Evolutionary conservation across 306 rosid species (phyloP).

Genomic region (Vicia sativa): DNA sequence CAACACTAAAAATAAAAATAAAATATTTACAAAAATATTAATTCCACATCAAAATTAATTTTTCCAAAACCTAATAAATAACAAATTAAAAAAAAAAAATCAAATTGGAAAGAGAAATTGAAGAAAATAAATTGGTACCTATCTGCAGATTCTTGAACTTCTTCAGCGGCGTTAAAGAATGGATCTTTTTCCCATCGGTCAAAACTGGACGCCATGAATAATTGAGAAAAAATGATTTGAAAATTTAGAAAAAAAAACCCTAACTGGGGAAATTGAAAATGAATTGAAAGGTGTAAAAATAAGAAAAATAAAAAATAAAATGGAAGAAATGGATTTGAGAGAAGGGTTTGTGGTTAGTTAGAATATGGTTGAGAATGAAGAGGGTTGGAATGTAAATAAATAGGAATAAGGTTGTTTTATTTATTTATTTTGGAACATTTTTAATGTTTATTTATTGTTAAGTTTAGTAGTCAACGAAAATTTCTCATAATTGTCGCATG

Average conservation of each 20-base stretch:
- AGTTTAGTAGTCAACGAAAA: constrained; percentile 34
- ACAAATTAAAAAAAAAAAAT: constrained; percentile 18
- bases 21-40: neutral
- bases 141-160: constrained; percentile 96
- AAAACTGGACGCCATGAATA: constrained; percentile 81
- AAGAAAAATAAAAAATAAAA: neutral
- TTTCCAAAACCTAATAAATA: neutral
- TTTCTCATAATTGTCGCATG: constrained; percentile 11
- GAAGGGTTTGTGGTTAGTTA: constrained; percentile 10
- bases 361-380: constrained; percentile 25
- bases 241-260: neutral
- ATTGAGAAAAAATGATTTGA: constrained; percentile 1
- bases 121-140: constrained; percentile 53
- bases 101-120: neutral
- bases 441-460: neutral
- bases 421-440: neutral
- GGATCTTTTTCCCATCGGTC: constrained; percentile 99
- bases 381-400: constrained; percentile 30
- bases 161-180: constrained; percentile 85
- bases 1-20: neutral
- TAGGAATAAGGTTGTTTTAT: neutral
- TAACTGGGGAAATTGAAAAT: neutral
- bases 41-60: neutral
- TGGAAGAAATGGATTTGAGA: constrained; percentile 8
- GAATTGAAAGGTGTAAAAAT: neutral